Evolutionary conservation across 2,329 filamentous ascomycete species (phyloP).

Genomic region (Dothideomycetes sp.): DNA sequence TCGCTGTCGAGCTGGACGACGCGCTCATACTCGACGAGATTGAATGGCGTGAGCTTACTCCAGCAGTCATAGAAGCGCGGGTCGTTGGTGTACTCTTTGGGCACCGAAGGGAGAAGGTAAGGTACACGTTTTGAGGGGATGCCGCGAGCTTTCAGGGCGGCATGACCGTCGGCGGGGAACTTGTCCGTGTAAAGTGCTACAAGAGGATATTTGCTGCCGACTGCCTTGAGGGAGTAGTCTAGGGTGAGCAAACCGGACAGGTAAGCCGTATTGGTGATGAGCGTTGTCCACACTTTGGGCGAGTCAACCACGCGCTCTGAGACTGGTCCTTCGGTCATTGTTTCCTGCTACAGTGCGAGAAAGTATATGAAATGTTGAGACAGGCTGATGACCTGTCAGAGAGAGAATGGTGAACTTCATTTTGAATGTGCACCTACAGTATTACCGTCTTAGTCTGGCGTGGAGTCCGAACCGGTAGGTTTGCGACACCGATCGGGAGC

Average conservation of each 20-base stretch:
- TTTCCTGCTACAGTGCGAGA: background rate
- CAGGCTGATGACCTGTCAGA: too few relatives aligned
- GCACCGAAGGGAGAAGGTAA: slow-evolving; percentile 56
- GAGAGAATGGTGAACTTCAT: background rate
- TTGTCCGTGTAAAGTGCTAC: slow-evolving; percentile 73
- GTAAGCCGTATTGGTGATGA: slow-evolving; percentile 78
- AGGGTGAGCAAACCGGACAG: slow-evolving; percentile 75
- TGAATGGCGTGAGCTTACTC: slow-evolving; percentile 75
- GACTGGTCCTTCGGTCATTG: background rate
- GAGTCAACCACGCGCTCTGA: slow-evolving; percentile 20
- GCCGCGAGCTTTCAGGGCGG: slow-evolving; percentile 55
- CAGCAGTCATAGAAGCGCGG: slow-evolving; percentile 84
- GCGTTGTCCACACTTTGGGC: slow-evolving; percentile 61
- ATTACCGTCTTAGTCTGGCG: background rate
- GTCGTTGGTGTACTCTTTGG: slow-evolving; percentile 63
- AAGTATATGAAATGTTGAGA: too few relatives aligned
- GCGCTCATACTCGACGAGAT: slow-evolving; percentile 62
- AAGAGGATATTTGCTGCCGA: slow-evolving; percentile 61
- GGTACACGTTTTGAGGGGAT: slow-evolving; percentile 62
- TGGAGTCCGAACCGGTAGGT: background rate
- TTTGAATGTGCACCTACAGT: too few relatives aligned
- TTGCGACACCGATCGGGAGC: background rate
- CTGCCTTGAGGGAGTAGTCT: slow-evolving; percentile 59
- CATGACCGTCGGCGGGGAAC: slow-evolving; percentile 57
- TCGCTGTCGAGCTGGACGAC: slow-evolving; percentile 81